Conservation (phyloP, 2,329 filamentous ascomycete genomes). For the Diaporthe sp. region DNA sequence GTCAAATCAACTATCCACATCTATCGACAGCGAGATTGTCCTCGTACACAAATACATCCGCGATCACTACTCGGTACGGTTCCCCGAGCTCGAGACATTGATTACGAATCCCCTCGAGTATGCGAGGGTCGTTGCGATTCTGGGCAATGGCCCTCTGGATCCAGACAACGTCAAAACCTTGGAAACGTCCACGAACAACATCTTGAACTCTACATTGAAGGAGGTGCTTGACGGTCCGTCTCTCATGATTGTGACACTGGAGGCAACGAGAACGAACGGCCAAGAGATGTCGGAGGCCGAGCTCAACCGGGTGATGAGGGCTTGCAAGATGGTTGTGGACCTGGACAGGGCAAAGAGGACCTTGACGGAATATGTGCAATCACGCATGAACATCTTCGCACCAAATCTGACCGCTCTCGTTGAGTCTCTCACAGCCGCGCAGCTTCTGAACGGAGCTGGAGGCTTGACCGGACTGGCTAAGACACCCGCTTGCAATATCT, state of each 20-base stretch:
- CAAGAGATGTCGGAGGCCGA: slow-evolving; percentile 82
- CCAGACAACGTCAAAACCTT: slow-evolving; percentile 83
- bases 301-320: slow-evolving; percentile 79
- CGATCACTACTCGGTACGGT: slow-evolving; percentile 94
- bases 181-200: slow-evolving; percentile 82
- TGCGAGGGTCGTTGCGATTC: slow-evolving; percentile 92
- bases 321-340: slow-evolving; percentile 89
- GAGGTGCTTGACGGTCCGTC: slow-evolving; percentile 89
- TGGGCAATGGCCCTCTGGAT: slow-evolving; percentile 92
- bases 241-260: slow-evolving; percentile 95
- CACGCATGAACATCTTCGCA: slow-evolving; percentile 95
- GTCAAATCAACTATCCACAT: slow-evolving; percentile 90
- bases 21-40: slow-evolving; percentile 92
- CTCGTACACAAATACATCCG: slow-evolving; percentile 96
- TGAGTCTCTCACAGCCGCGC: slow-evolving; percentile 92
- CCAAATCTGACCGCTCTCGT: slow-evolving; percentile 93
- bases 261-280: slow-evolving; percentile 91
- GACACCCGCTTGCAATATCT: slow-evolving; percentile 92
- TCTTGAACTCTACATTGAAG: slow-evolving; percentile 81
- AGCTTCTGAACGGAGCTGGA: slow-evolving; percentile 95
- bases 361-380: slow-evolving; percentile 94
- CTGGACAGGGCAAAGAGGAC: slow-evolving; percentile 89
- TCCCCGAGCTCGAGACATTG: slow-evolving; percentile 91
- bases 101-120: slow-evolving; percentile 95
- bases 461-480: slow-evolving; percentile 91